A percentile compares a stretch with the other conserved stretches of the same genome.
Conservation (phyloP, 108 stramenopile genomes). For the Skeletonema potamos region DNA sequence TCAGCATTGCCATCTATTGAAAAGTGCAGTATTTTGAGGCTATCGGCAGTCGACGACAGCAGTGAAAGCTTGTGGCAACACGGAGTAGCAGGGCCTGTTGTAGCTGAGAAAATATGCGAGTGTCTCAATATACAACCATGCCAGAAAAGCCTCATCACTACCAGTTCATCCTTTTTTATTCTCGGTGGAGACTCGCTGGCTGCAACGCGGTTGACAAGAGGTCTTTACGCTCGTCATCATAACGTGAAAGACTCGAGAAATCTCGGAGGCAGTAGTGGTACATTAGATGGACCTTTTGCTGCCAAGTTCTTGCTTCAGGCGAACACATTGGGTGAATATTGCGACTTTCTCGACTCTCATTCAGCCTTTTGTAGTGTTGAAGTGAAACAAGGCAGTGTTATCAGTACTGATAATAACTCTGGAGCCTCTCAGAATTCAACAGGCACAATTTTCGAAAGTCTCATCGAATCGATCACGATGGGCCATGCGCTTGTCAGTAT, state of each 20-base stretch:
- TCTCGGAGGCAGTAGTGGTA: conserved; percentile 72
- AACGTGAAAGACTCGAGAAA: conserved; percentile 59
- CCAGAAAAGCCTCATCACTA: conserved; percentile 62
- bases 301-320: conserved; percentile 58
- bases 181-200: conserved; percentile 86
- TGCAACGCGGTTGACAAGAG: conserved; percentile 70
- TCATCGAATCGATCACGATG: conserved; percentile 62
- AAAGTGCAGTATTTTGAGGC: conserved; percentile 31
- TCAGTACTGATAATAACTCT: neutral
- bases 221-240: conserved; percentile 75
- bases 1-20: conserved; percentile 41
- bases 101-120: conserved; percentile 59
- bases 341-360: conserved; percentile 62
- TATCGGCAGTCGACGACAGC: neutral
- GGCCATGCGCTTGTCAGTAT: conserved; percentile 52
- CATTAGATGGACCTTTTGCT: conserved; percentile 60
- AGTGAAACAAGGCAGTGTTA: neutral
- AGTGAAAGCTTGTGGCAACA: conserved; percentile 38
- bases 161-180: conserved; percentile 63
- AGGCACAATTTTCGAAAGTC: conserved; percentile 52
- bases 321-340: conserved; percentile 65
- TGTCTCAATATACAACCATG: conserved; percentile 72
- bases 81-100: conserved; percentile 50
- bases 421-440: neutral
- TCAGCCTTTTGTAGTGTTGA: conserved; percentile 3